Evolutionary conservation across 2,329 filamentous ascomycete species (phyloP).

Genomic region (Aspergillus sp.): DNA sequence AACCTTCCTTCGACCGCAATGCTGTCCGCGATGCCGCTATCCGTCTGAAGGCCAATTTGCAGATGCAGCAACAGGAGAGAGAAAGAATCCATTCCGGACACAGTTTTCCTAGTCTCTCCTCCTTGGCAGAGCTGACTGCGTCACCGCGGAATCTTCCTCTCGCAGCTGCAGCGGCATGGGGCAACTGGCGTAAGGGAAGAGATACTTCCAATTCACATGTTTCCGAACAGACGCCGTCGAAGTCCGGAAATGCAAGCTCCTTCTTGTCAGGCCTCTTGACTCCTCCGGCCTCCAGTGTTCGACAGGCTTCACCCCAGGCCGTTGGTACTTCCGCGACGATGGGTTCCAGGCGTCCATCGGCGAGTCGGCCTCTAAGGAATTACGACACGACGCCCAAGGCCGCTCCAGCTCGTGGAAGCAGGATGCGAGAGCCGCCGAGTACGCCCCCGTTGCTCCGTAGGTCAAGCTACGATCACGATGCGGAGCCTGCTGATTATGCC

Average conservation of each 20-base stretch:
- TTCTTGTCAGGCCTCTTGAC: slow-evolving; percentile 82
- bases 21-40: slow-evolving; percentile 87
- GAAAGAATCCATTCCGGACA: slow-evolving; percentile 74
- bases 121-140: slow-evolving; percentile 72
- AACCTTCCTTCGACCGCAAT: slow-evolving; percentile 73
- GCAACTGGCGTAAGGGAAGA: slow-evolving; percentile 80
- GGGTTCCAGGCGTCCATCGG: slow-evolving; percentile 33
- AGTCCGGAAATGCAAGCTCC: slow-evolving; percentile 56
- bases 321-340: slow-evolving; percentile 31
- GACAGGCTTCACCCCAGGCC: slow-evolving; percentile 58
- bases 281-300: slow-evolving; percentile 75
- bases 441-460: slow-evolving; percentile 60
- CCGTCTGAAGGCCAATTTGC: slow-evolving; percentile 86
- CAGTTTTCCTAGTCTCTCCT: slow-evolving; percentile 73
- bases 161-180: slow-evolving; percentile 93
- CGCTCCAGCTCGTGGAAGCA: slow-evolving; percentile 34
- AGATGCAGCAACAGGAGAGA: slow-evolving; percentile 97
- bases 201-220: slow-evolving; percentile 52
- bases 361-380: slow-evolving; percentile 37
- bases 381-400: slow-evolving; percentile 32
- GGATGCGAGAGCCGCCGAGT: slow-evolving; percentile 38
- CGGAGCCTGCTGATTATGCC: slow-evolving; percentile 53
- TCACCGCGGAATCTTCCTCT: slow-evolving; percentile 78
- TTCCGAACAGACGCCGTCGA: slow-evolving; percentile 61
- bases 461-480: slow-evolving; percentile 61